Evolutionary conservation across 2,329 filamentous ascomycete genomes (phyloP).

Genomic region (Ceratocystis variospora): DNA sequence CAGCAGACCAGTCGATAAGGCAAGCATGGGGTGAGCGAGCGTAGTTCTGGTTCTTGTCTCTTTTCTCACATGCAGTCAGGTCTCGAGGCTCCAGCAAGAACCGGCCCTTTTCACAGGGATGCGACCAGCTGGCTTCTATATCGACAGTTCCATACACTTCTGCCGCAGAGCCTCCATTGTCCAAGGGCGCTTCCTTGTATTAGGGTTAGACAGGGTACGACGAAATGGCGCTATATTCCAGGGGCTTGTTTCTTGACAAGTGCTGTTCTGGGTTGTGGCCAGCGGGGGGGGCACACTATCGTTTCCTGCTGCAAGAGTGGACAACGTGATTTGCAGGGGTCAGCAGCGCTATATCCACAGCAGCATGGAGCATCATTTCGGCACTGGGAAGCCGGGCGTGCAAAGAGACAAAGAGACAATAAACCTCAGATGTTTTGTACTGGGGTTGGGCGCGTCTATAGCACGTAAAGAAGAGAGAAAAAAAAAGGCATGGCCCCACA

Average conservation of each 20-base stretch:
- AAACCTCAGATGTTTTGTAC: not conserved
- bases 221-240: not conserved
- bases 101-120: constrained; percentile 5
- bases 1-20: not conserved
- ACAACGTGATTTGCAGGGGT: not conserved
- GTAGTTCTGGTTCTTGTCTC: not conserved
- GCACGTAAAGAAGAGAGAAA: not conserved
- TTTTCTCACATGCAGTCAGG: not conserved
- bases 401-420: not conserved
- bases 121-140: not conserved
- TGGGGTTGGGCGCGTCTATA: not conserved
- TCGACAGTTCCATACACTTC: not conserved
- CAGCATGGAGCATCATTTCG: not conserved
- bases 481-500: constrained; percentile 11
- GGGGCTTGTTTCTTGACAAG: too few species aligned
- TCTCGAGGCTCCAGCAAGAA: not conserved
- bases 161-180: constrained; percentile 6
- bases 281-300: too few species aligned
- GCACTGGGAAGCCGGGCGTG: not conserved
- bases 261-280: too few species aligned
- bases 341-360: not conserved
- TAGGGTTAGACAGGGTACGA: not conserved
- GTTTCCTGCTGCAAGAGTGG: not conserved
- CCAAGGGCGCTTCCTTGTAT: not conserved
- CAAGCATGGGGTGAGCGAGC: not conserved